A percentile compares a stretch with the other conserved stretches of the same genome.
phyloP scores from a whole-genome alignment of 306 rosid genomes.

The Cotoneaster glaucophyllus region DNA sequence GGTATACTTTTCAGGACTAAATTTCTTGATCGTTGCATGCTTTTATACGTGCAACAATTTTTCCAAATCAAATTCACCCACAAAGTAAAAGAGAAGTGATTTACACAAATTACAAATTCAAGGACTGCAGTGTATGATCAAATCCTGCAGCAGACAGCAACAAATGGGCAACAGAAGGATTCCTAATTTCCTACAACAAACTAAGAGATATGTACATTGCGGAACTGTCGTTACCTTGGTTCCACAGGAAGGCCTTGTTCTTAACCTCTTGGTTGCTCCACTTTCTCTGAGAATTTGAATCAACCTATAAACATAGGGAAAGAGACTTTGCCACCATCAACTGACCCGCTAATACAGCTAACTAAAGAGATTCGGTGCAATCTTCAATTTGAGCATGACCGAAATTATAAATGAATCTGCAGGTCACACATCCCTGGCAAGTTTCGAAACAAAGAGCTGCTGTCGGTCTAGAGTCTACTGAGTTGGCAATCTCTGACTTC shows the following conservation, averaged over 20 bases:
- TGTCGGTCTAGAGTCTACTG: constrained; percentile 14
- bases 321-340: constrained; percentile 13
- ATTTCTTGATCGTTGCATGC: background rate
- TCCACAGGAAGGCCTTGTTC: constrained; percentile 11
- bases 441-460: background rate
- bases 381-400: background rate
- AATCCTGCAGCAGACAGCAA: constrained; percentile 14
- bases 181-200: background rate
- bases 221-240: constrained; percentile 1
- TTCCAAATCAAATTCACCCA: background rate
- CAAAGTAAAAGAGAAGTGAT: background rate
- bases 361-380: background rate
- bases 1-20: background rate
- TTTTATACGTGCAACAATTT: background rate
- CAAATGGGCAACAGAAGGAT: background rate
- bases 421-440: background rate
- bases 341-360: background rate
- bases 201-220: constrained; percentile 21
- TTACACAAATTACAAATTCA: background rate
- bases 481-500: constrained; percentile 32
- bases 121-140: background rate
- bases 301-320: background rate
- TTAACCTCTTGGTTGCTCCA: background rate
- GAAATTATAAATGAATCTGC: constrained; percentile 22
- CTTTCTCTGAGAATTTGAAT: constrained; percentile 17